Conservation (phyloP, 495 filamentous ascomycete genomes). For the Usnea hakonensis region DNA sequence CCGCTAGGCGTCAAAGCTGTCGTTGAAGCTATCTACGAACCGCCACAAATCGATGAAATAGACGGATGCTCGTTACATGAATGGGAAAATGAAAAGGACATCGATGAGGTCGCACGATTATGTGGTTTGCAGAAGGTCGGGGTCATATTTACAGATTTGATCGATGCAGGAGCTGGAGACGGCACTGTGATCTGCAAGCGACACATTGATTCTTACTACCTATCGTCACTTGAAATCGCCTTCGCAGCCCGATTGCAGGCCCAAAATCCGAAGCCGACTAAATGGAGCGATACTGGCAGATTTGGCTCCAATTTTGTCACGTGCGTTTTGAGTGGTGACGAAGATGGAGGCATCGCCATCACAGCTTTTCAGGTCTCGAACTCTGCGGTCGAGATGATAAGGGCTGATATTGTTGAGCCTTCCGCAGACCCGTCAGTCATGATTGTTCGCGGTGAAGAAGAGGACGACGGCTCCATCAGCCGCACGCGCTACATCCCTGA, state of each 20-base stretch:
- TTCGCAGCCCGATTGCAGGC: conserved; percentile 86
- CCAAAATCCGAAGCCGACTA: conserved; percentile 78
- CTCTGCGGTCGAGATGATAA: conserved; percentile 91
- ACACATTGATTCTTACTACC: conserved; percentile 89
- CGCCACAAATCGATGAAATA: conserved; percentile 82
- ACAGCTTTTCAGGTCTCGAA: conserved; percentile 93
- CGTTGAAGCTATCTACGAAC: conserved; percentile 96
- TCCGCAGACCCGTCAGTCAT: conserved; percentile 88
- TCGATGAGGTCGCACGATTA: conserved; percentile 70
- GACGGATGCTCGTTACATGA: conserved; percentile 82
- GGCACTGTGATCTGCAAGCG: conserved; percentile 89
- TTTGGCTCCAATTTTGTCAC: conserved; percentile 98
- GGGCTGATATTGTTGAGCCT: conserved; percentile 89
- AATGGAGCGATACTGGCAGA: conserved; percentile 91
- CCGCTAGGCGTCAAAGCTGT: conserved; percentile 93
- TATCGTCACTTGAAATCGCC: conserved; percentile 84
- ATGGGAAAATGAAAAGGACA: conserved; percentile 79
- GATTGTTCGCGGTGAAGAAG: conserved; percentile 89
- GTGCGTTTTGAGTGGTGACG: conserved; percentile 87
- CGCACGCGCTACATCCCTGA: conserved; percentile 88
- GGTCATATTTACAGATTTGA: conserved; percentile 89
- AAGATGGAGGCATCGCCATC: conserved; percentile 77
- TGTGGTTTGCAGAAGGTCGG: conserved; percentile 89
- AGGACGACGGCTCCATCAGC: conserved; percentile 62
- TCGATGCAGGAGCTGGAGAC: conserved; percentile 72